Evolutionary conservation across 805 yeast genomes (phyloP), one percentile per base, ranked within the genome.

Genomic region (Teunomyces gatunensis): DNA sequence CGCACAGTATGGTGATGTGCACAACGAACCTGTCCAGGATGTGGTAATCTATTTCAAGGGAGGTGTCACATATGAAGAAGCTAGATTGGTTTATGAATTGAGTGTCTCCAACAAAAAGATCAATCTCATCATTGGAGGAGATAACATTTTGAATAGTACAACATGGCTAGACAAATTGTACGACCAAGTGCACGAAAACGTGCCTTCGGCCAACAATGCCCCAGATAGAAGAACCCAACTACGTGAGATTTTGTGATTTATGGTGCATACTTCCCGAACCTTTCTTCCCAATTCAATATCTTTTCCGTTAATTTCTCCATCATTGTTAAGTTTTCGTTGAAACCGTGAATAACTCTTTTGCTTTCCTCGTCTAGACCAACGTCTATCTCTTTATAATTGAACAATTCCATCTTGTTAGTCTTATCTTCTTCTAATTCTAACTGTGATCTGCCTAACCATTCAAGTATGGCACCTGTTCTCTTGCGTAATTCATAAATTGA

Each of bases 11-110:
- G 68, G 68, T 2, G 32, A 49, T 15, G 32, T 46, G 1, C 47
- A 58, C 47, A 45, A 56, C 30, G 69, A 70, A 25, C 69, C 73
- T 23, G 74, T 79, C 1, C 87, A 84, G 56, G 91, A 87, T 55
- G 70, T 87, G n/a, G 75, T 87, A 3, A 70, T 87, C 1, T 87
- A 83, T 60, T 67, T 87, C 45, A 81, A 89, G 44, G 98, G 97
- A 5, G 99, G 99, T 12, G 85, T 80, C 2, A 92, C 98, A 1
- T 89, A 81, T 61, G 98, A 92, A 64, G 99, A 94, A 63, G 88
- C 96, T 0, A 78, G 97, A 51, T 67, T 90, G 20, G 81, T 91
- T 4, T 81, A 86, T 46, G 87, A 89, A 51, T 73, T 90, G 52
- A 84, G 85, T 58, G 67, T 67, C 25, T 70, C 80, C 20, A 75